Base-by-base conservation (phyloP, 495 filamentous ascomycete species). In the Pyronema domesticum region DNA sequence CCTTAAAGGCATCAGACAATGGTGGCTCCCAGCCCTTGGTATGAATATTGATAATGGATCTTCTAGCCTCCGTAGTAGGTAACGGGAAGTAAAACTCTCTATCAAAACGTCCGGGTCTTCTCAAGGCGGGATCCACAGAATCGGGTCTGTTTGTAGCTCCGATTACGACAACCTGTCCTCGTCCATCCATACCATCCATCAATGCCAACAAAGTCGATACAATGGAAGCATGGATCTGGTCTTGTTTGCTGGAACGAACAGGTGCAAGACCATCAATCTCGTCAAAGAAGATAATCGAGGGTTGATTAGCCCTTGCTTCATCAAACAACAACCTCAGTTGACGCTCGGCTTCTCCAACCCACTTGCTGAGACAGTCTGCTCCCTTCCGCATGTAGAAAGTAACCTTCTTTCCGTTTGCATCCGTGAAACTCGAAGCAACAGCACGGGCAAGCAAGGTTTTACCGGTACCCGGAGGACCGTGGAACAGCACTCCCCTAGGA, bases 371-470 rank as follows among this genome's bases (percentile, higher is more conserved):
- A 45, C 86, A 87, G 74, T 98, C 91, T 36, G 89, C 93, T 54
- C 93, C 91, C 67, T 98, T 98, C 39, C 91, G 80, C 91, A 98
- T 98, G 70, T 95, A 98, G 60, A 98, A 98, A 0, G 85, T 95
- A 47, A 98, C 86, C 65, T 96, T 95, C 51, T 82, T 80, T 44
- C 87, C 87, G 53, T 88, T 82, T 1, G 77, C 75, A 60, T 76
- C 81, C 15, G 63, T 66, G 51, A 65, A 66, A 36, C 63, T 65
- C 37, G 71, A 69, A 14, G 93, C 87, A 15, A 98, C 73, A 44
- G 91, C 91, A 58, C 91, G 79, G 39, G 91, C 91, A 62, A 98
- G 74, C 19, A 96, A 73, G 6, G 91, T 98, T 72, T 98, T 98
- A 76, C 91, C 91, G 8, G 91, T 98, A 61, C 91, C 91, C 14